Evolutionary conservation across 352 stramenopile genomes (phyloP).

Genomic region (Phytophthora brassicae): DNA sequence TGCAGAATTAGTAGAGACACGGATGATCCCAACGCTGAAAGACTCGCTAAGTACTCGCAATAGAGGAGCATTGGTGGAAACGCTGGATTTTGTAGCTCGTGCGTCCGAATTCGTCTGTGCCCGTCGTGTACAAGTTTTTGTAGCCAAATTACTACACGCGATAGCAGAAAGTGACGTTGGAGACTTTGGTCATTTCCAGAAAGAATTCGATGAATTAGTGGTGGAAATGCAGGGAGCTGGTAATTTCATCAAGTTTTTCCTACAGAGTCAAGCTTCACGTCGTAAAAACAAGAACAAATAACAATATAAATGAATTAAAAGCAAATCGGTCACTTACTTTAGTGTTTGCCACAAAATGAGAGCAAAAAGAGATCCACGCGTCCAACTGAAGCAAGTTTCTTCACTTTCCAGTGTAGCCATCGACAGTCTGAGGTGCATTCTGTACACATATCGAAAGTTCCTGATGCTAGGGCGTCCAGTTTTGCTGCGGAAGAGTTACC

Average conservation of each 20-base stretch:
- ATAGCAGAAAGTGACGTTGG: slow-evolving; percentile 56
- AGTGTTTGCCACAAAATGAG: not conserved
- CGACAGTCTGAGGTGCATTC: slow-evolving; percentile 12
- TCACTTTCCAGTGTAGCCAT: slow-evolving; percentile 25
- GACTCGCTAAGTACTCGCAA: slow-evolving; percentile 40
- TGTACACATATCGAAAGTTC: not conserved
- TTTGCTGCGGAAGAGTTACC: slow-evolving; percentile 25
- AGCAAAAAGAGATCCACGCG: slow-evolving; percentile 12
- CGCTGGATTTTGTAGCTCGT: slow-evolving; percentile 64
- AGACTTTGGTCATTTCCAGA: slow-evolving; percentile 25
- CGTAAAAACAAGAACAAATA: slow-evolving; percentile 16
- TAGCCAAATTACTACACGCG: slow-evolving; percentile 57
- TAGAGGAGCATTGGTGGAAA: slow-evolving; percentile 55
- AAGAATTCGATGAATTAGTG: slow-evolving; percentile 27
- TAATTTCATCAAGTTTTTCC: slow-evolving; percentile 36
- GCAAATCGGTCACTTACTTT: too few species aligned
- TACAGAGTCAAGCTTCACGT: slow-evolving; percentile 15
- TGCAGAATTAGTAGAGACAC: slow-evolving; percentile 49
- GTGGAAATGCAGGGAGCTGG: slow-evolving; percentile 27
- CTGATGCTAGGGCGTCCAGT: slow-evolving; percentile 32
- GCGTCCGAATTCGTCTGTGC: slow-evolving; percentile 76
- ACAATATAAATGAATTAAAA: too few species aligned
- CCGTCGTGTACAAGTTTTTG: slow-evolving; percentile 60
- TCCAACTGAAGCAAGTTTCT: slow-evolving; percentile 16
- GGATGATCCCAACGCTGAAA: slow-evolving; percentile 52